Evolutionary conservation across 2,329 filamentous ascomycete genomes (phyloP), one percentile per base, ranked within the genome.

Genomic region (Dichotomopilus funicola): DNA sequence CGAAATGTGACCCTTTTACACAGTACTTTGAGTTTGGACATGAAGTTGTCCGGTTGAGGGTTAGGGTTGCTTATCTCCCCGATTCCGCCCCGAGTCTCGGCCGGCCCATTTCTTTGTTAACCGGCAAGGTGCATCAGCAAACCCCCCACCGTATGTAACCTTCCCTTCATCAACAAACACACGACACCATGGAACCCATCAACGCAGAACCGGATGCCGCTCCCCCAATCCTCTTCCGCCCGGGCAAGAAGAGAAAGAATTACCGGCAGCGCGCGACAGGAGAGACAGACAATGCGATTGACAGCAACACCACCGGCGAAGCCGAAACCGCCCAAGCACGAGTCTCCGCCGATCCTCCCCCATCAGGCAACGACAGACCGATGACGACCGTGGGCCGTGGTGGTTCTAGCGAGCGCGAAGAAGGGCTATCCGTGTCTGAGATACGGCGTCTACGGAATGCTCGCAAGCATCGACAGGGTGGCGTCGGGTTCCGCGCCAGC

Each of bases 161-260:
- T n/a, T 37, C 46, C 42, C 45, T 27, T 13, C 41, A 33, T 10
- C 44, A 47, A 27, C 53, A 37, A n/a, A 47, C 13, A 54, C 40
- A 7, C 10, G 48, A 36, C 36, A 45, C 54, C 27, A 63, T 64
- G 62, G 49, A 49, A 40, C 52, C 55, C 7, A 45, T 46, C n/a
- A 47, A 45, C 27, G n/a, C 54, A 11, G 57, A 54, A 51, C 9
- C 55, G 46, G 64, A 63, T 19, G 41, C 57, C n/a, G 58, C 65
- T 46, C 68, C 71, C 10, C 67, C 67, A 13, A 68, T 82, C 37
- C 69, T 79, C 36, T 86, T 86, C 62, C 80, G 81, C 3, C 66
- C 71, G 41, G 73, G 73, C 57, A 85, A 83, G 68, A 85, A 83
- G 70, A 75, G 81, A 66, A 85, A 84, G 65, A 71, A 73, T 5